Percentiles rank a stretch among this genome's conserved stretches.
Evolutionary conservation across 2,329 filamentous ascomycete genomes (phyloP).

Genomic region (Fusarium penzigii): DNA sequence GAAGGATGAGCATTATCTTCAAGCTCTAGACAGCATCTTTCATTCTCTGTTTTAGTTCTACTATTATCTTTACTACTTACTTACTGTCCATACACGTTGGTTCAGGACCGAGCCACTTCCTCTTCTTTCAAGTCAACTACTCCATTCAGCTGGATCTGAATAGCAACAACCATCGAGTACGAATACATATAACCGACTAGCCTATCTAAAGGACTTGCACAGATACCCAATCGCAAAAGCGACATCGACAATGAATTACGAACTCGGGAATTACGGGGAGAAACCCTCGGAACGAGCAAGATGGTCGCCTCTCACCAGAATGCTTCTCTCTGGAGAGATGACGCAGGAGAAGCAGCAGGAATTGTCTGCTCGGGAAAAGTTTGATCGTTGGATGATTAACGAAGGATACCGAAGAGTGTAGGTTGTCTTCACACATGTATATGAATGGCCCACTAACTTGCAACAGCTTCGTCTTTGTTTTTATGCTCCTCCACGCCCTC

Average conservation of each 20-base stretch:
- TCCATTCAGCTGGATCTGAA: slow-evolving; percentile 26
- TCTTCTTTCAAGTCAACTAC: neutral
- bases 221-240: neutral
- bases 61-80: slow-evolving; percentile 5
- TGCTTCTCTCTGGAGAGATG: slow-evolving; percentile 83
- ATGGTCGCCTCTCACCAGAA: slow-evolving; percentile 80
- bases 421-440: slow-evolving; percentile 34
- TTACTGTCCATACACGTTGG: too few relatives aligned
- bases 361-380: slow-evolving; percentile 68
- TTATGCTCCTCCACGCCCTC: slow-evolving; percentile 71
- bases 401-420: slow-evolving; percentile 81
- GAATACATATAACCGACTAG: slow-evolving; percentile 1
- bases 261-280: slow-evolving; percentile 30
- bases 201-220: neutral
- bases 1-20: slow-evolving; percentile 24
- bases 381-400: slow-evolving; percentile 88
- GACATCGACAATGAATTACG: slow-evolving; percentile 28
- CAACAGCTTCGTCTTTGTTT: slow-evolving; percentile 72
- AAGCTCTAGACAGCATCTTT: slow-evolving; percentile 26
- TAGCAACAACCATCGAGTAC: slow-evolving; percentile 1
- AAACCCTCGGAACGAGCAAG: slow-evolving; percentile 68
- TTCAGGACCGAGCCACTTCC: neutral
- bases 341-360: slow-evolving; percentile 71
- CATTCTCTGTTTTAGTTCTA: slow-evolving; percentile 29
- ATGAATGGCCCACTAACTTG: neutral